These are phyloP conservation scores for Cynanchum wilfordii DNA, from an alignment of 257 asterid genomes.

Conservation along the genomic window DNA sequence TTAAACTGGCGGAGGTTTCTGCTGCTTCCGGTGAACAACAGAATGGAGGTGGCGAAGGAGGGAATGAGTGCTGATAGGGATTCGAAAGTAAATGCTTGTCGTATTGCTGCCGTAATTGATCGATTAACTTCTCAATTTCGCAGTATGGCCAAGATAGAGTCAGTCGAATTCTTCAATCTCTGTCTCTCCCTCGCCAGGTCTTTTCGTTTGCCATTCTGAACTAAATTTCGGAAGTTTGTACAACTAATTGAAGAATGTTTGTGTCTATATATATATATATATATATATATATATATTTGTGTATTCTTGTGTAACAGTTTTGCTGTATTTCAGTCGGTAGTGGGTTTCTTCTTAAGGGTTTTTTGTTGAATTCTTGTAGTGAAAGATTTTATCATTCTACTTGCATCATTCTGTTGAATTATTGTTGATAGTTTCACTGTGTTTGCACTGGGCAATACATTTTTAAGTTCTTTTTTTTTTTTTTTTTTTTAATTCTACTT, in stretches of 20 bases:
- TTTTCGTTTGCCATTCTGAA: background rate
- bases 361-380: background rate
- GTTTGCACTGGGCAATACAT: background rate
- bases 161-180: slow-evolving; percentile 40
- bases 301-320: background rate
- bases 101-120: slow-evolving; percentile 48
- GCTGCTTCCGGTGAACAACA: slow-evolving; percentile 24
- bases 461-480: no score
- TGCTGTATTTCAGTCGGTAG: background rate
- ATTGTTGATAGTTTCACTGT: no score
- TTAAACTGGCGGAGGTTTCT: slow-evolving; percentile 16
- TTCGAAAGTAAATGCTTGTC: slow-evolving; percentile 33
- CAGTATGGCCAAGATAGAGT: slow-evolving; percentile 17
- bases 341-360: background rate
- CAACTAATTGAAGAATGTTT: background rate
- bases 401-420: background rate
- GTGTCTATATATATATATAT: background rate
- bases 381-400: background rate
- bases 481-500: no score
- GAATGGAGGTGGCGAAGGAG: slow-evolving; percentile 2
- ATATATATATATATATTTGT: background rate
- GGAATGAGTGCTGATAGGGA: background rate
- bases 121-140: slow-evolving; percentile 30
- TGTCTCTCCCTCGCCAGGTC: slow-evolving; percentile 69
- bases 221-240: background rate